phyloP scores from a whole-genome alignment of 164 flowering plant genomes.

The Magnolia kwangsiensis region DNA sequence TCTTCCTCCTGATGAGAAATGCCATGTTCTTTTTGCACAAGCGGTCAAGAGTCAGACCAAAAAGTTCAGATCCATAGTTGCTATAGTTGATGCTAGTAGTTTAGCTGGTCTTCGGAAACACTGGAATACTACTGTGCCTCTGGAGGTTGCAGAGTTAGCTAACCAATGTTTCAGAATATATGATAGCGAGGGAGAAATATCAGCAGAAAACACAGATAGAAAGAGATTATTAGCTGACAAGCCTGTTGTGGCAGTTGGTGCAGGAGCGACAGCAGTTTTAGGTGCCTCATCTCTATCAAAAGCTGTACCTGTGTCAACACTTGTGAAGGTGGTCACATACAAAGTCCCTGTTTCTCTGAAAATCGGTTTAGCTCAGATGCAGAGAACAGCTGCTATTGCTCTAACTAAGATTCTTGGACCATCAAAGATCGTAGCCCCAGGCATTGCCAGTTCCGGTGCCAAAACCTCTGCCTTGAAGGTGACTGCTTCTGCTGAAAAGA shows the following conservation, averaged over 20 bases:
- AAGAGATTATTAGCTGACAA: constrained; percentile 42
- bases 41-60: constrained; percentile 61
- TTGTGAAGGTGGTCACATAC: constrained; percentile 53
- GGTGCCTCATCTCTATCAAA: constrained; percentile 82
- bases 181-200: constrained; percentile 33
- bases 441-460: constrained; percentile 48
- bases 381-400: constrained; percentile 49
- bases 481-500: constrained; percentile 70
- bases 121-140: constrained; percentile 78
- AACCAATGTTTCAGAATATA: constrained; percentile 36
- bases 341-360: constrained; percentile 67
- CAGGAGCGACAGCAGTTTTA: constrained; percentile 80
- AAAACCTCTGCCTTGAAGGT: constrained; percentile 60
- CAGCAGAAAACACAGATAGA: constrained; percentile 17
- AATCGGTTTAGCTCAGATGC: constrained; percentile 50
- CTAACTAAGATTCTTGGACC: constrained; percentile 54
- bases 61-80: constrained; percentile 67
- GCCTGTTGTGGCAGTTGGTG: constrained; percentile 88
- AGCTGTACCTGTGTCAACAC: constrained; percentile 59
- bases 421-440: constrained; percentile 54
- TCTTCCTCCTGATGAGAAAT: constrained; percentile 64
- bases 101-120: constrained; percentile 74
- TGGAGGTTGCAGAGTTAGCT: constrained; percentile 50
- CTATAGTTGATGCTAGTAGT: constrained; percentile 72
- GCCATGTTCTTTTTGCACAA: constrained; percentile 66